phyloP scores from a whole-genome alignment of 768 basidiomycete species.

The Auricularia heimuer region DNA sequence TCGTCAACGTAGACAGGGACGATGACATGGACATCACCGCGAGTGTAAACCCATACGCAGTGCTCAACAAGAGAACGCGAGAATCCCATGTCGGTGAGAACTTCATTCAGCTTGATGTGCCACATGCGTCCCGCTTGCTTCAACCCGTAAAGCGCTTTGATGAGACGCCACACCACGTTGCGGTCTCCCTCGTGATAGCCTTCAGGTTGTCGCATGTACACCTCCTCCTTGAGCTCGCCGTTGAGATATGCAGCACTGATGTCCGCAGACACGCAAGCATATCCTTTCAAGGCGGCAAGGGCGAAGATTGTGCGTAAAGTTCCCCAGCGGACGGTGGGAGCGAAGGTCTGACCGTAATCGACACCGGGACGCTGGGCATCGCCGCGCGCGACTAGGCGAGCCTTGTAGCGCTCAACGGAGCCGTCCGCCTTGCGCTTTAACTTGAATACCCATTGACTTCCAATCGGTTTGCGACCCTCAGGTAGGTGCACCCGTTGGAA shows the following conservation, averaged over 20 bases:
- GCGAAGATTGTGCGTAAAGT: conserved; percentile 13
- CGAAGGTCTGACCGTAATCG: conserved; percentile 15
- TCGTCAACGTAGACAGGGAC: conserved; percentile 9
- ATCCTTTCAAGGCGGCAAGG: conserved; percentile 8
- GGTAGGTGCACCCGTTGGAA: conserved; percentile 21
- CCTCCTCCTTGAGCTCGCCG: conserved; percentile 20
- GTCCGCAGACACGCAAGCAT: conserved; percentile 18
- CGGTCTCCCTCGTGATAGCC: conserved; percentile 16
- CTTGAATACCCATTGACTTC: conserved; percentile 25
- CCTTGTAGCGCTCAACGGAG: conserved; percentile 18
- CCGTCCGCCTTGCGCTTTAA: conserved; percentile 21
- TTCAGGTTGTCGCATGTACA: conserved; percentile 24
- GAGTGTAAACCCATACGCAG: conserved; percentile 18
- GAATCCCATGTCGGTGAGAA: conserved; percentile 25
- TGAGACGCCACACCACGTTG: conserved; percentile 13
- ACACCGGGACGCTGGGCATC: conserved; percentile 16
- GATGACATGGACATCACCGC: conserved; percentile 4
- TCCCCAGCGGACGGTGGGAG: conserved; percentile 13
- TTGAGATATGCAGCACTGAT: conserved; percentile 33
- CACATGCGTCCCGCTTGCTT: conserved; percentile 27
- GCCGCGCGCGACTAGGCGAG: conserved; percentile 21
- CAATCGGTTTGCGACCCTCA: conserved; percentile 20
- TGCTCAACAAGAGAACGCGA: conserved; percentile 19
- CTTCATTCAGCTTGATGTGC: conserved; percentile 24
- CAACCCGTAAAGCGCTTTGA: conserved; percentile 26